Evolutionary conservation across 106 monocot genomes (phyloP).

Genomic region (Xerophyta viscosa): DNA sequence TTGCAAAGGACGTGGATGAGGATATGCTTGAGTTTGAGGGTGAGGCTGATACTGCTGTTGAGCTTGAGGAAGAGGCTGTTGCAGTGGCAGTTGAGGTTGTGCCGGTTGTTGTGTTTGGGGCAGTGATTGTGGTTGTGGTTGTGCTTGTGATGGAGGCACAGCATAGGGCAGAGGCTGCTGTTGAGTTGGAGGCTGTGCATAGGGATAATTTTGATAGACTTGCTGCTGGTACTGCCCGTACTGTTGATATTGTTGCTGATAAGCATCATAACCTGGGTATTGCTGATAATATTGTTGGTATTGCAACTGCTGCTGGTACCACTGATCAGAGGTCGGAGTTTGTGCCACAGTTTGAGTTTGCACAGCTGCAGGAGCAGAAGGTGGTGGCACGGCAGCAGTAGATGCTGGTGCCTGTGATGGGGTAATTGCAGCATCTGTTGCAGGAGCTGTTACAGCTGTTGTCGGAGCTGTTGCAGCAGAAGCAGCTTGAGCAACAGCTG

Average conservation of each 20-base stretch:
- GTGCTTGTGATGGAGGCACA: not conserved
- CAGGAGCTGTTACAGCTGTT: slow-evolving; percentile 9
- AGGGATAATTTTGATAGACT: slow-evolving; percentile 2
- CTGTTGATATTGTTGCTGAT: slow-evolving; percentile 76
- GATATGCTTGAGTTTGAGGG: slow-evolving; percentile 10
- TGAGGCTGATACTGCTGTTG: slow-evolving; percentile 12
- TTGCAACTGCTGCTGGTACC: slow-evolving; percentile 79
- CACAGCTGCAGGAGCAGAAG: slow-evolving; percentile 11
- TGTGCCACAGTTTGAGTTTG: slow-evolving; percentile 33
- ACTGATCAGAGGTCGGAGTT: slow-evolving; percentile 47
- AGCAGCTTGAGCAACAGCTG: slow-evolving; percentile 8
- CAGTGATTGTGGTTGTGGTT: slow-evolving; percentile 9
- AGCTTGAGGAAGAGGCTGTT: not conserved
- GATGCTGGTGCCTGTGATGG: not conserved
- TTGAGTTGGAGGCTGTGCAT: not conserved
- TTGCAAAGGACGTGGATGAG: slow-evolving; percentile 9
- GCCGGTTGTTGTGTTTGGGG: slow-evolving; percentile 21
- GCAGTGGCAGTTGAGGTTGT: slow-evolving; percentile 13
- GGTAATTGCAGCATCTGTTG: slow-evolving; percentile 3
- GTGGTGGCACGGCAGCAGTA: slow-evolving; percentile 16
- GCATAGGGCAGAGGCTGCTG: not conserved
- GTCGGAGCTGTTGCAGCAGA: slow-evolving; percentile 8
- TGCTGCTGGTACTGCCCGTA: slow-evolving; percentile 69
- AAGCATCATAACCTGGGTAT: slow-evolving; percentile 81
- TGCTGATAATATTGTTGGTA: slow-evolving; percentile 94